These are phyloP conservation scores for Claviceps fusiformis DNA, from an alignment of 2,329 filamentous ascomycete genomes.

Conservation along the genomic window DNA sequence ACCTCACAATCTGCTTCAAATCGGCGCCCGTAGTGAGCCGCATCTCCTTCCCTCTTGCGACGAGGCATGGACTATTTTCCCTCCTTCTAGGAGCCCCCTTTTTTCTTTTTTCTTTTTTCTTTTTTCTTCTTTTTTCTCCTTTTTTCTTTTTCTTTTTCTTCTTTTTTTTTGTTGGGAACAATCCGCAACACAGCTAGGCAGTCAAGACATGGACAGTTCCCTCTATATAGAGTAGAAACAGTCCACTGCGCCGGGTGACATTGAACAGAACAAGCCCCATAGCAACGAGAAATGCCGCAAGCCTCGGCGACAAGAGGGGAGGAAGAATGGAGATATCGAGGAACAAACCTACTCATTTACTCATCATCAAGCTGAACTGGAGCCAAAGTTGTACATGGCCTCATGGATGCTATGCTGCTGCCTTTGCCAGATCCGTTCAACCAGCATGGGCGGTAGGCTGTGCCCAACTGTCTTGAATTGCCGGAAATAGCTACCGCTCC, in stretches of 20 bases:
- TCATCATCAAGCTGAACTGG: constrained; percentile 6
- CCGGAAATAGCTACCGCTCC: background rate
- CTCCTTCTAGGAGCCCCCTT: background rate
- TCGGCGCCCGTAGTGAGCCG: constrained; percentile 81
- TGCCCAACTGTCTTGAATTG: background rate
- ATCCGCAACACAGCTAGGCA: background rate
- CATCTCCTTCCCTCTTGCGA: constrained; percentile 25
- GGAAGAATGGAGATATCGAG: constrained; percentile 23
- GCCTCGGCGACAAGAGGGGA: constrained; percentile 9
- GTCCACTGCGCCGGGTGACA: background rate
- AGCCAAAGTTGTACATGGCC: background rate
- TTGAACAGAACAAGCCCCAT: background rate
- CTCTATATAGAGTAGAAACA: background rate
- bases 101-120: no score
- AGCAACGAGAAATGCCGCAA: background rate
- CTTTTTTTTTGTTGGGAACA: no score
- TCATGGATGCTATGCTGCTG: background rate
- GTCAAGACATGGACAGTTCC: background rate
- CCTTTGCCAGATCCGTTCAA: background rate
- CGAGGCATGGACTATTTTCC: constrained; percentile 1
- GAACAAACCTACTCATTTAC: constrained; percentile 25
- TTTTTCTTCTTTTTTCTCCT: no score
- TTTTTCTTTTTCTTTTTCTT: no score
- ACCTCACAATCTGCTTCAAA: constrained; percentile 36
- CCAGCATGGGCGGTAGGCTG: background rate